Conservation (phyloP, 306 rosid species). For the Fagus sylvatica region DNA sequence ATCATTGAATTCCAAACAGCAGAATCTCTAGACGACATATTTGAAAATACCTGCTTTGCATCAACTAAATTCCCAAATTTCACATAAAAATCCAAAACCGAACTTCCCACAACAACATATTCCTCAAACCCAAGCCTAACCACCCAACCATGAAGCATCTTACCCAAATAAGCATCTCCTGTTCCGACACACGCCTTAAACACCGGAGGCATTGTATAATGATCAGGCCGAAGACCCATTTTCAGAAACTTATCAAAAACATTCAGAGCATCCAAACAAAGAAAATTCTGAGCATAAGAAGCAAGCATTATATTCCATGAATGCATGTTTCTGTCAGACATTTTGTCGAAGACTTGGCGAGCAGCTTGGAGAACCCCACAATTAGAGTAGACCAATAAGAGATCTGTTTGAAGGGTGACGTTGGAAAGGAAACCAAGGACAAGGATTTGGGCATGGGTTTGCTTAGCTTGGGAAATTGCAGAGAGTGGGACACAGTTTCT, state of each 20-base stretch:
- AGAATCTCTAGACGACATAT: slow-evolving; percentile 44
- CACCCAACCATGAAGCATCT: slow-evolving; percentile 51
- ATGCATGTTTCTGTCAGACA: slow-evolving; percentile 59
- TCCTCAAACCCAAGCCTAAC: slow-evolving; percentile 57
- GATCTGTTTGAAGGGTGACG: slow-evolving; percentile 59
- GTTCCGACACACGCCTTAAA: slow-evolving; percentile 46
- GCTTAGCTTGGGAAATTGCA: slow-evolving; percentile 41
- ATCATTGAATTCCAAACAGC: slow-evolving; percentile 67
- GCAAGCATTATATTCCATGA: slow-evolving; percentile 75
- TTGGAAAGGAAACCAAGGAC: slow-evolving; percentile 52
- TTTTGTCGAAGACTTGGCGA: slow-evolving; percentile 57
- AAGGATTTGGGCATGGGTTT: slow-evolving; percentile 60
- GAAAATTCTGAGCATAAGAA: slow-evolving; percentile 39
- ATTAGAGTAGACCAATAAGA: slow-evolving; percentile 47
- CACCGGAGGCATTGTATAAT: slow-evolving; percentile 56
- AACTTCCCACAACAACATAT: slow-evolving; percentile 48
- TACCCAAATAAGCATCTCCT: slow-evolving; percentile 43
- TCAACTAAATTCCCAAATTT: slow-evolving; percentile 47
- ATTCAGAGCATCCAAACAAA: slow-evolving; percentile 34
- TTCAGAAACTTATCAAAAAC: slow-evolving; percentile 36
- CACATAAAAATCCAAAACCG: slow-evolving; percentile 53
- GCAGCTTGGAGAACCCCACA: slow-evolving; percentile 39
- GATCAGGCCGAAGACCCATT: slow-evolving; percentile 49
- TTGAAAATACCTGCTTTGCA: slow-evolving; percentile 48
- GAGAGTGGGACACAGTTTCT: slow-evolving; percentile 33